Base-by-base conservation (phyloP, 2,329 filamentous ascomycete genomes). In the Colletotrichum lindemuthianum region DNA sequence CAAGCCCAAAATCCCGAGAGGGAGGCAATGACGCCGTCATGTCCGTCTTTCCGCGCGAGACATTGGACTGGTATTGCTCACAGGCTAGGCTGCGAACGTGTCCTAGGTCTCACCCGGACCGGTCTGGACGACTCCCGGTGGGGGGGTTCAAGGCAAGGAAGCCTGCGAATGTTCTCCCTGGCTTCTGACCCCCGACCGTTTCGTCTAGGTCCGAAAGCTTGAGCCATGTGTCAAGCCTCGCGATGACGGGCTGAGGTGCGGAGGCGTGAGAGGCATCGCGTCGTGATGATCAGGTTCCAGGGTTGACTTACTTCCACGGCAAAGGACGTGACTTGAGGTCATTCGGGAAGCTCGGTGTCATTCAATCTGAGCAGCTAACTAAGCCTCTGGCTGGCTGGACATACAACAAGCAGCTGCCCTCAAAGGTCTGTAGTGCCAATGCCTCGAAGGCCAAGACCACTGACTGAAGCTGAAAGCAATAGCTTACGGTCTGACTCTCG, bases 21-120 rank as follows among this genome's bases (percentile, higher is more conserved):
- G 48, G 52, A 53, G 24, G 12, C 12, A 1, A 39, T 11, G 32
- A 63, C 15, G 33, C 49, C 53, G 49, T 64, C 53, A 64, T 54
- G 39, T 48, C 44, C 39, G 32, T 54, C 48, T 50, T 33, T 39
- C 43, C 53, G 16, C 63, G 37, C 39, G 39, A 64, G 60, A 66
- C 63, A 63, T 57, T 10, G 12, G 12, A 45, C 36, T 39, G 43
- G 13, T 39, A 16, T 32, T 43, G 33, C 33, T 13, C 24, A 16
- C 48, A 36, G 36, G 43, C 63, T 64, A 59, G 49, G 13, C 59
- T 53, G 16, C 39, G 37, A 50, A 59, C 48, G 53, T 58, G 16
- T 40, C 48, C 8, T 32, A 37, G 37, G 59, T 58, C 53, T 63
- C 60, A 59, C 15, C n/a, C 47, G 39, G 33, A 36, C 37, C 61